Evolutionary conservation across 768 basidiomycete species (phyloP), one percentile per base, ranked within the genome.

Genomic region (Hysterangium stoloniferum): DNA sequence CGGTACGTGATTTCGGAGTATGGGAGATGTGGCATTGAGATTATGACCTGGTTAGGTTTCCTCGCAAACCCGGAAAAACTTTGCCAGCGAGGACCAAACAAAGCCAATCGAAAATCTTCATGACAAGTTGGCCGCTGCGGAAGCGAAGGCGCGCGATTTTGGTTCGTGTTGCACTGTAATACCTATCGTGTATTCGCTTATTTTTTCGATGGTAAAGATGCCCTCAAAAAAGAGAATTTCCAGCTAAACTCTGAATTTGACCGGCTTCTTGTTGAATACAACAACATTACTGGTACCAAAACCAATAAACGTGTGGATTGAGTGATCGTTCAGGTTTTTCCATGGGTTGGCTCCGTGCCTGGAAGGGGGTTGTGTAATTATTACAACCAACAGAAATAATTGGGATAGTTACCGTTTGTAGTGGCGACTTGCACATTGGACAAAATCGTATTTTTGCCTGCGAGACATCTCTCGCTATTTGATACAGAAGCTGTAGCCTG

Each of bases 191-290:
- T 7, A 28, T 33, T 4, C 32, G 35, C 27, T 45, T 22, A 25
- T 34, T 22, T 44, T 47, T 44, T 45, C 31, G 15, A 17, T 5
- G 40, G 24, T 58, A 90, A 88, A 81, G 17, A 84, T n/a, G n/a
- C 82, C 17, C 65, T 93, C 48, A 89, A 90, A 72, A 85, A 82
- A 66, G 90, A 93, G 64, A 84, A 87, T 0, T 63, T 71, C 1
- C 84, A 86, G 58, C 87, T 92, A 56, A 82, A 80, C 4, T 73
- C 71, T 20, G 87, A 92, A 61, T 93, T 86, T 59, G 84, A 91
- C 68, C 74, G 89, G 48, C 77, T 94, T 48, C 84, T 88, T 1
- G 83, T 80, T 4, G 78, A 82, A 65, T 80, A 81, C 67, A 89
- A 88, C 63, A 71, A 80, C 52, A 73, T 77, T 43, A 84, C 83